A percentile compares a stretch with the other conserved stretches of the same genome.
Evolutionary conservation across 2,329 filamentous ascomycete genomes (phyloP).

Genomic region (Colletotrichum eremochloae): DNA sequence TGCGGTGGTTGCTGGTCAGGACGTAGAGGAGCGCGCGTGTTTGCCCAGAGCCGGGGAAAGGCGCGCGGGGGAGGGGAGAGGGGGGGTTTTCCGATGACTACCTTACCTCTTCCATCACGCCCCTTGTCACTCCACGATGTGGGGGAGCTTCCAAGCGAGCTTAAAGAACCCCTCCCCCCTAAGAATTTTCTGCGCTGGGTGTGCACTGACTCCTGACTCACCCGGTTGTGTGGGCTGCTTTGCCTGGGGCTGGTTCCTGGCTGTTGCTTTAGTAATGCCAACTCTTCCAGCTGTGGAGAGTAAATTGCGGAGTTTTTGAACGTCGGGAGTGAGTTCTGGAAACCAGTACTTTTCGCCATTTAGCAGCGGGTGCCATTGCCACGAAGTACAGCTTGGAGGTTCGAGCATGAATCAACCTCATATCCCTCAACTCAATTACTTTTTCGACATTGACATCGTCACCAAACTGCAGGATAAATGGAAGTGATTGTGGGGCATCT

Average conservation of each 20-base stretch:
- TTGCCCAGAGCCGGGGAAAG: conserved; percentile 31
- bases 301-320: not conserved
- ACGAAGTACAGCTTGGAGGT: not conserved
- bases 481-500: too few relatives aligned
- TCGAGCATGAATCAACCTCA: not conserved
- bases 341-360: not conserved
- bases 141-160: not conserved
- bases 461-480: too few relatives aligned
- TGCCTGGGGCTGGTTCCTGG: conserved; percentile 1
- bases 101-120: not conserved
- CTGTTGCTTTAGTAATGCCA: conserved; percentile 23
- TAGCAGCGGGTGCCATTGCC: not conserved
- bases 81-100: not conserved
- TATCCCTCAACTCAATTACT: not conserved
- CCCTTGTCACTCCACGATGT: conserved; percentile 35
- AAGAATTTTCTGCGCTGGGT: conserved; percentile 1
- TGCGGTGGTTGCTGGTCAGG: not conserved
- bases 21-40: conserved; percentile 21
- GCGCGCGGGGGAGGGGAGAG: conserved; percentile 11
- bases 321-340: not conserved
- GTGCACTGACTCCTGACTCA: conserved; percentile 28
- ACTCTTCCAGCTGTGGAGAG: not conserved
- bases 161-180: not conserved
- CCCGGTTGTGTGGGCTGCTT: not conserved
- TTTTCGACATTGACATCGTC: not conserved